Conservation (phyloP, 2,329 filamentous ascomycete species). For the Periconia digitata region DNA sequence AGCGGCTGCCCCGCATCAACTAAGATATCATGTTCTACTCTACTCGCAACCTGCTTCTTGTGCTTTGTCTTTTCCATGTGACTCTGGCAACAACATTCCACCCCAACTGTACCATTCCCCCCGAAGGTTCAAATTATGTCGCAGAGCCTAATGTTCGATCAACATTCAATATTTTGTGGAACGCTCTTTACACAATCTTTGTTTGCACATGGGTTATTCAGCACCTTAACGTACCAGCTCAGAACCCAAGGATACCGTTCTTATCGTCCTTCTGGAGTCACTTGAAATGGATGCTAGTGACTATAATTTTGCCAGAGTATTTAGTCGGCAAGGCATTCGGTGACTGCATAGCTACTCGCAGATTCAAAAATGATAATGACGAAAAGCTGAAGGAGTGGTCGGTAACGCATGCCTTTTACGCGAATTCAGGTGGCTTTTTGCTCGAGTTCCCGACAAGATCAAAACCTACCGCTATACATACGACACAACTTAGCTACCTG, state of each 20-base stretch:
- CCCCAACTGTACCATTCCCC: background rate
- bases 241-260: background rate
- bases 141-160: background rate
- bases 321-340: background rate
- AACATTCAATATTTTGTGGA: background rate
- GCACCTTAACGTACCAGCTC: background rate
- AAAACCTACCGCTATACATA: too few species aligned
- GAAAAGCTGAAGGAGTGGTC: background rate
- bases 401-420: background rate
- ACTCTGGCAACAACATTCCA: background rate
- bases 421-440: background rate
- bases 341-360: background rate
- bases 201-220: constrained; percentile 1
- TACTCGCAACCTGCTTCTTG: background rate
- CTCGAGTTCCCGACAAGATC: too few species aligned
- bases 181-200: background rate
- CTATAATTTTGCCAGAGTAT: background rate
- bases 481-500: too few species aligned
- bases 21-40: background rate
- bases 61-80: background rate
- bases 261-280: background rate
- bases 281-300: background rate
- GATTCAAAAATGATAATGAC: background rate
- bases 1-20: too few species aligned
- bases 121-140: background rate